Conservation (phyloP, 2,329 filamentous ascomycete genomes). For the Aureobasidium pullulans region DNA sequence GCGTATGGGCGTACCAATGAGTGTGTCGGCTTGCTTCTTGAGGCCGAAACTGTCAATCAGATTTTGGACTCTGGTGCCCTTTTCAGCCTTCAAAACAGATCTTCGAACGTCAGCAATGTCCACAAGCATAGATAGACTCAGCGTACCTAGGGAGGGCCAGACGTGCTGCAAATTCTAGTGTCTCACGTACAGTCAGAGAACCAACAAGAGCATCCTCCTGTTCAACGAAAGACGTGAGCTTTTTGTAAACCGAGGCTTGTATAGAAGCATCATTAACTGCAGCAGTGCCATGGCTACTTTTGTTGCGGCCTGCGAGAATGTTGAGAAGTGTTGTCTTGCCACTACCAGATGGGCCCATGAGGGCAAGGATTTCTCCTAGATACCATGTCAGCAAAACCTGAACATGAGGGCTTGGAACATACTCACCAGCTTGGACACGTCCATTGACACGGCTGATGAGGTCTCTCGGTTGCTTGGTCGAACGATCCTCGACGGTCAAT, state of each 20-base stretch:
- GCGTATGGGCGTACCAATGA: constrained; percentile 71
- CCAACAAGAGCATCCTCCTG: constrained; percentile 79
- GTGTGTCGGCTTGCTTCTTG: constrained; percentile 54
- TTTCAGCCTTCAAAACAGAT: constrained; percentile 46
- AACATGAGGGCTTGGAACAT: too few species aligned
- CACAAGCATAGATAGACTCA: neutral
- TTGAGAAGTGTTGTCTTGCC: constrained; percentile 82
- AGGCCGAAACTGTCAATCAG: constrained; percentile 66
- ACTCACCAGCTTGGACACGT: constrained; percentile 32
- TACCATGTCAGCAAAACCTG: neutral
- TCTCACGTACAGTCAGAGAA: constrained; percentile 69
- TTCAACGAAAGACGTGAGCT: constrained; percentile 60
- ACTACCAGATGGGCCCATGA: constrained; percentile 64
- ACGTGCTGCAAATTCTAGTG: constrained; percentile 64
- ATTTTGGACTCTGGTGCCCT: constrained; percentile 51
- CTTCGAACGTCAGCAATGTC: constrained; percentile 24
- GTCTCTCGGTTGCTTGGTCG: constrained; percentile 50
- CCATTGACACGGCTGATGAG: constrained; percentile 56
- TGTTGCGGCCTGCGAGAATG: constrained; percentile 57
- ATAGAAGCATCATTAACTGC: constrained; percentile 54
- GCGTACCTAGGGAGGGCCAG: constrained; percentile 43
- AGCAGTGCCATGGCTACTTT: constrained; percentile 43
- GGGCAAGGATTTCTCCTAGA: constrained; percentile 62
- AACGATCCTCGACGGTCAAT: constrained; percentile 61
- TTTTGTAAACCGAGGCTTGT: constrained; percentile 46